These are phyloP conservation scores for Aspergillus sclerotioniger DNA, from an alignment of 495 filamentous ascomycete genomes.

Conservation along the genomic window DNA sequence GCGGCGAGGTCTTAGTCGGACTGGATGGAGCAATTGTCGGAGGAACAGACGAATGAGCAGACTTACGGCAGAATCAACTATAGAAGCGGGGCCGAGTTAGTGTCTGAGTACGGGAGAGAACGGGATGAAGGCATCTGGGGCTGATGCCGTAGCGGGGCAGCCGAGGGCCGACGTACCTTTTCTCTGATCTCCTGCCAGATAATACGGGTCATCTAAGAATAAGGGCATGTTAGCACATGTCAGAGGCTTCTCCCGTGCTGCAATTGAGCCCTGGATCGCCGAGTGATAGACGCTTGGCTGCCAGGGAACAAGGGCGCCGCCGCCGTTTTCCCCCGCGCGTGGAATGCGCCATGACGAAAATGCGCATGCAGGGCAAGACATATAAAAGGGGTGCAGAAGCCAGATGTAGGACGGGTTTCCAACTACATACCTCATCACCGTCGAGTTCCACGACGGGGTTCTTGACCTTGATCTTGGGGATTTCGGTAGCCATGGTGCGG, in stretches of 20 bases:
- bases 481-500: conserved; percentile 48
- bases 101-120: conserved; percentile 12
- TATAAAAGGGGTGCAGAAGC: conserved; percentile 26
- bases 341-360: conserved; percentile 28
- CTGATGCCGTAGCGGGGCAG: conserved; percentile 13
- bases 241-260: conserved; percentile 14
- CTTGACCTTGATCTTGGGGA: conserved; percentile 90
- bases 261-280: conserved; percentile 16
- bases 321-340: conserved; percentile 41
- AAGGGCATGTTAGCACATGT: conserved; percentile 24
- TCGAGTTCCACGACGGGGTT: conserved; percentile 97
- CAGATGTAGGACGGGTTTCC: neutral
- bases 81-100: conserved; percentile 7
- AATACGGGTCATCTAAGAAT: conserved; percentile 82
- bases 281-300: conserved; percentile 15
- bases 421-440: conserved; percentile 73
- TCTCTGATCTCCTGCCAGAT: conserved; percentile 99
- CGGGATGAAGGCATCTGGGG: conserved; percentile 5
- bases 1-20: conserved; percentile 16
- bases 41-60: neutral
- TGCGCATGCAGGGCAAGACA: conserved; percentile 21
- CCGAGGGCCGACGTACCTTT: conserved; percentile 54
- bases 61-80: conserved; percentile 82
- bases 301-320: conserved; percentile 15
- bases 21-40: conserved; percentile 6